Base-by-base conservation (phyloP, 1,139 yeast genomes). In the Magnusiomyces tetraspermus region DNA sequence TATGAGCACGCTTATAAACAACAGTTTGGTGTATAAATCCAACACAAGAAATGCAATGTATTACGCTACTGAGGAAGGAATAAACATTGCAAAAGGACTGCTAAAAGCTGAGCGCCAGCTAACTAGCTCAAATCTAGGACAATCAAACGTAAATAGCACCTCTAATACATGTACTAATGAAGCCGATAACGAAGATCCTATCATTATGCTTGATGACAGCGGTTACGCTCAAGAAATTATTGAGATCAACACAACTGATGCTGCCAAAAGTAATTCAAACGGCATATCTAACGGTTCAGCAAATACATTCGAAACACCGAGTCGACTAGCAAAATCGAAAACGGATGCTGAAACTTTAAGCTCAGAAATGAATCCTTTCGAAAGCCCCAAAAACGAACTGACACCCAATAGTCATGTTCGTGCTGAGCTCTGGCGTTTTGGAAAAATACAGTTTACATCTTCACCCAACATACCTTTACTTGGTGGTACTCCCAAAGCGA, bases 1-100 rank as follows among this genome's bases (percentile, higher is more conserved):
- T 13, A 71, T 84, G 45, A 84, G 83, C 57, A 80, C 82, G 0
- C 69, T 92, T 52, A 64, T 79, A 23, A 79, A 75, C 43, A 78
- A 85, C 53, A 88, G 78, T 21, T 71, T 86, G 51, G 85, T 90
- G 0, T 71, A 71, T 42, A 69, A 70, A 2, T 68, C 73, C 1
- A 88, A 90, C 0, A 68, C 85, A 41, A 55, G 63, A 24, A 61
- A 60, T 45, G 54, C 63, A 6, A 92, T 94, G 0, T 89, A 80
- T 63, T 74, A 68, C 47, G 68, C 90, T 23, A 88, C 96, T 0
- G 90, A 83, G n/a, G 80, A 74, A 50, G 97, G 97, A 0, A 63
- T 69, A 3, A 76, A 71, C 30, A 69, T 89, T 57, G 96, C 96
- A 0, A 69, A 71, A 49, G 72, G 74, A 22, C 71, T 88, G 58